Conservation (phyloP, 805 yeast genomes). For the Saccharomycopsis synnaedendra region DNA sequence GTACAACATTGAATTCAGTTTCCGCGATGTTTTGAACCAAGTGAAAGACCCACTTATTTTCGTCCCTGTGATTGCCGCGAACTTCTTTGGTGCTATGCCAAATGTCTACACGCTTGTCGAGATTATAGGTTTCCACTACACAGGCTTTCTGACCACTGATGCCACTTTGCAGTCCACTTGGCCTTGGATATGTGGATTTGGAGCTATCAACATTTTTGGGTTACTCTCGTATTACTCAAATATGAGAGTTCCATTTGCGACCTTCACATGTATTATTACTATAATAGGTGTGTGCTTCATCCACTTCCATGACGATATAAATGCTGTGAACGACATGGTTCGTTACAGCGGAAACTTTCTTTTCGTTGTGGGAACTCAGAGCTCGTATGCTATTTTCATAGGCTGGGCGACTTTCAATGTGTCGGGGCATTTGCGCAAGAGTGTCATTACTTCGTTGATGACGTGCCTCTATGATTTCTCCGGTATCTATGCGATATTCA, state of each 20-base stretch:
- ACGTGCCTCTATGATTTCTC: constrained; percentile 67
- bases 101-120: constrained; percentile 69
- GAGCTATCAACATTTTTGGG: constrained; percentile 25
- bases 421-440: constrained; percentile 50
- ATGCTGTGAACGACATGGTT: constrained; percentile 21
- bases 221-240: constrained; percentile 35
- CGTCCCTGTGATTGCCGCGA: constrained; percentile 36
- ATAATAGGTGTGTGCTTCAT: constrained; percentile 31
- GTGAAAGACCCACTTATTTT: constrained; percentile 50
- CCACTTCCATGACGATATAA: constrained; percentile 36
- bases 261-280: constrained; percentile 24
- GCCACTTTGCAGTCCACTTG: neutral
- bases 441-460: constrained; percentile 47
- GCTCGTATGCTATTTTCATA: constrained; percentile 56
- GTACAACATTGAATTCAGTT: constrained; percentile 34
- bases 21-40: constrained; percentile 32
- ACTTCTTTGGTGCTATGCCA: constrained; percentile 56
- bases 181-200: constrained; percentile 1
- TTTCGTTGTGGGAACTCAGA: constrained; percentile 44
- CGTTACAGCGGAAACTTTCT: constrained; percentile 56
- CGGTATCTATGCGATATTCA: constrained; percentile 50
- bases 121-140: constrained; percentile 35
- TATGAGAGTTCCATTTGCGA: constrained; percentile 22
- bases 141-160: neutral
- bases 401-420: constrained; percentile 58